These are phyloP conservation scores for Cytidiella melzeri DNA, from an alignment of 768 basidiomycete genomes.

Conservation along the genomic window DNA sequence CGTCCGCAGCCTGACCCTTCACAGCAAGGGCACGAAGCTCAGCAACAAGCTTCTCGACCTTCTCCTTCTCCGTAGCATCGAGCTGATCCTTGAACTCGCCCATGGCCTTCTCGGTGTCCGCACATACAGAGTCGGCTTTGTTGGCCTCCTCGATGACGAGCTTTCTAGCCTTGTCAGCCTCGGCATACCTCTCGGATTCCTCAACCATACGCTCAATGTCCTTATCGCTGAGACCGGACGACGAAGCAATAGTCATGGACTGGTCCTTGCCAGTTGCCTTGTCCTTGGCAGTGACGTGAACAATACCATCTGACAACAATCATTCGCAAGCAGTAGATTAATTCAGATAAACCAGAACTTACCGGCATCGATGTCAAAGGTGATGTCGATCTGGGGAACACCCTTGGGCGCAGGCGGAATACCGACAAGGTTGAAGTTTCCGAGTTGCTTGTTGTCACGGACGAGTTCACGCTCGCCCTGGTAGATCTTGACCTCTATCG, in stretches of 20 bases:
- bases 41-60: constrained; percentile 78
- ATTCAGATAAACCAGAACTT: constrained; percentile 18
- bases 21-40: constrained; percentile 86
- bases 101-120: constrained; percentile 98
- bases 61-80: constrained; percentile 87
- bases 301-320: constrained; percentile 69
- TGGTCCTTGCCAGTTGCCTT: constrained; percentile 89
- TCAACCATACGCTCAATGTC: constrained; percentile 97
- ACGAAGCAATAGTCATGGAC: constrained; percentile 96
- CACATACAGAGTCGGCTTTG: constrained; percentile 90
- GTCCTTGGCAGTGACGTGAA: constrained; percentile 95
- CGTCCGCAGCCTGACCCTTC: constrained; percentile 87
- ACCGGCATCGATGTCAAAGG: constrained; percentile 98
- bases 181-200: constrained; percentile 91
- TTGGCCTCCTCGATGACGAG: constrained; percentile 92
- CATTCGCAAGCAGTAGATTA: constrained; percentile 3
- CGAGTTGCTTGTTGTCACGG: constrained; percentile 96
- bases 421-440: constrained; percentile 99
- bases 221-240: constrained; percentile 91
- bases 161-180: constrained; percentile 85
- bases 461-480: constrained; percentile 99
- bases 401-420: constrained; percentile 82
- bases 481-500: constrained; percentile 99
- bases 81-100: constrained; percentile 97
- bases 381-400: constrained; percentile 75